These are phyloP conservation scores for Kuraishia capsulata DNA, from an alignment of 805 yeast genomes.

Conservation along the genomic window DNA sequence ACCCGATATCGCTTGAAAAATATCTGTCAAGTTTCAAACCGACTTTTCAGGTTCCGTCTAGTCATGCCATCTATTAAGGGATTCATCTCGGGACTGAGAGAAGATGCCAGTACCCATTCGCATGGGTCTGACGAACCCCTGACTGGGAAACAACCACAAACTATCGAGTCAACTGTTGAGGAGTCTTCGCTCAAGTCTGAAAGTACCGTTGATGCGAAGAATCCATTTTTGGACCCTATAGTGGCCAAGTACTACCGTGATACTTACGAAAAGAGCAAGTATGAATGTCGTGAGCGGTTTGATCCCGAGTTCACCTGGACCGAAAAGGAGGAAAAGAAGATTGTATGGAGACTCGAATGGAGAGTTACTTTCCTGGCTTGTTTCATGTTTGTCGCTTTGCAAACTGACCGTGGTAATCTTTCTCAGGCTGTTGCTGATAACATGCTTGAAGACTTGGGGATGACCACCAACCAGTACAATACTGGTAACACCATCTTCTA, in stretches of 20 bases:
- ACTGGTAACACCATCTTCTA: conserved; percentile 46
- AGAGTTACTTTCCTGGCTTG: conserved; percentile 50
- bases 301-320: conserved; percentile 55
- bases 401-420: conserved; percentile 45
- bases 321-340: conserved; percentile 35
- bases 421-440: conserved; percentile 47
- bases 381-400: conserved; percentile 44
- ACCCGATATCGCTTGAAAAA: too few relatives aligned
- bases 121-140: too few relatives aligned
- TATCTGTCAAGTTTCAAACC: too few relatives aligned
- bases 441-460: conserved; percentile 37
- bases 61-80: too few relatives aligned
- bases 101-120: too few relatives aligned
- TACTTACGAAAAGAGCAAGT: conserved; percentile 36
- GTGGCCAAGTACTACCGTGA: conserved; percentile 34
- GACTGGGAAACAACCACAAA: too few relatives aligned
- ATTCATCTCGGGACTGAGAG: too few relatives aligned
- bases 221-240: conserved; percentile 34
- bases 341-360: conserved; percentile 44
- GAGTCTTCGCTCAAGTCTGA: not conserved
- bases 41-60: too few relatives aligned
- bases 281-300: conserved; percentile 45
- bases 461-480: conserved; percentile 53
- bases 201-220: conserved; percentile 3
- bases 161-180: too few relatives aligned